Base-by-base conservation (phyloP, 345 rosid species). In the Toxicodendron radicans region DNA sequence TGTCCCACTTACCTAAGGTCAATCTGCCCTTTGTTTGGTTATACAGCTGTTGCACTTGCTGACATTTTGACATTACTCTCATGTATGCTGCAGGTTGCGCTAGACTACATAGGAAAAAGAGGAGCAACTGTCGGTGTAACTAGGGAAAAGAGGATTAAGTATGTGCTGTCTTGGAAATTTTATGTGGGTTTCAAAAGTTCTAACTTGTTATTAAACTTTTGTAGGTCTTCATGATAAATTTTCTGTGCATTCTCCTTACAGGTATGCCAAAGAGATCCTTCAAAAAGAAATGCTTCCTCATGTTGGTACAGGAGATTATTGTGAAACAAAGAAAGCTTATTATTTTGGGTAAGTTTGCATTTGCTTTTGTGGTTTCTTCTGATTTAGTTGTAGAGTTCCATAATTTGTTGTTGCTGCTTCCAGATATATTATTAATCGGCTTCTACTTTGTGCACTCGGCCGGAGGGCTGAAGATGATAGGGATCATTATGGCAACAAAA, bases 201-300 rank as follows among this genome's bases (percentile, higher is more conserved):
- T 64, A 38, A 78, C 13, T 18, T 38, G 9, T 5, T 38, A 6
- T 79, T 79, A 58, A 69, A 67, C 33, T 70, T 72, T 76, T 78
- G 69, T 67, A 71, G 57, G 53, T 48, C 73, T 68, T 75, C 33
- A 79, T 60, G 63, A 51, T 52, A 76, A 72, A 30, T 70, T 48
- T 72, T 76, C 63, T 81, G 70, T 71, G 79, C 68, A 66, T 72
- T 61, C 64, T 80, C 54, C 73, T 79, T 73, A 43, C 81, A 95
- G 99, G 82, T 95, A 93, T 86, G 99, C 99, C 1, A 95, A 80
- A 75, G 99, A 95, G 84, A 93, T 95, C 76, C 98, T 95, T 80
- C 98, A 90, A 76, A 95, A 91, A 84, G 99, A 95, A 88, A 95
- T 93, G 98, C 96, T 95, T 79, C 99, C 98, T 79, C 99, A 95